A percentile compares a stretch with the other conserved stretches of the same genome.
phyloP scores from a whole-genome alignment of 805 yeast genomes.

The Metschnikowia sp. region DNA sequence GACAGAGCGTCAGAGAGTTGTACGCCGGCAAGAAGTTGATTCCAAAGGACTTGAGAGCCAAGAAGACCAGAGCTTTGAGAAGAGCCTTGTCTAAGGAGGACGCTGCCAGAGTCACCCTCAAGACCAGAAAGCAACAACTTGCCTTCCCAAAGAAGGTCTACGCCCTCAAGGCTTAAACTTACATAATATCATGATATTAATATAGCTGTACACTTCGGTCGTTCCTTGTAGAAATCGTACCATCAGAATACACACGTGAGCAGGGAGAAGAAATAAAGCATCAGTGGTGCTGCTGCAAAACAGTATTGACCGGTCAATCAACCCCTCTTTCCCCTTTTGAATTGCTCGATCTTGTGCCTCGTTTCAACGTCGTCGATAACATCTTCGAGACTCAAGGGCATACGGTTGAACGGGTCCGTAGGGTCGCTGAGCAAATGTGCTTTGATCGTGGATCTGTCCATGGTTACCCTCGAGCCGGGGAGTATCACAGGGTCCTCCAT shows the following conservation, averaged over 20 bases:
- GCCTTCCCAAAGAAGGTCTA: conserved; percentile 98
- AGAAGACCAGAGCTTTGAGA: conserved; percentile 99
- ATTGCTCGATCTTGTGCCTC: conserved; percentile 55
- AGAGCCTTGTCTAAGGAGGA: conserved; percentile 89
- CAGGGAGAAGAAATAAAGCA: not conserved
- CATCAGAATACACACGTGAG: not conserved
- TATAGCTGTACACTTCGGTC: conserved; percentile 19
- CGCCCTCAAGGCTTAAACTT: conserved; percentile 92
- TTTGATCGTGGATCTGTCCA: conserved; percentile 88
- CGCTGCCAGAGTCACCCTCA: conserved; percentile 75
- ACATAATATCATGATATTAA: conserved; percentile 20
- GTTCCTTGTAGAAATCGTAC: not conserved
- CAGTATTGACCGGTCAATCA: not conserved
- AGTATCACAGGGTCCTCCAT: conserved; percentile 97
- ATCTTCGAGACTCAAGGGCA: conserved; percentile 86
- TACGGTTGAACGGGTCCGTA: conserved; percentile 95
- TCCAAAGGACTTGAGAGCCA: conserved; percentile 98
- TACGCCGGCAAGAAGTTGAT: conserved; percentile 92
- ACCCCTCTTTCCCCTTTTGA: conserved; percentile 40
- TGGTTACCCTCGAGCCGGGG: conserved; percentile 79
- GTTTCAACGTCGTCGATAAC: conserved; percentile 76
- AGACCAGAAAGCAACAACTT: conserved; percentile 85
- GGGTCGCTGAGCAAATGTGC: conserved; percentile 92
- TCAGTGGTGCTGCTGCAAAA: not conserved
- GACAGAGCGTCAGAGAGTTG: conserved; percentile 91